phyloP scores from a whole-genome alignment of 345 rosid genomes.

The Melaleuca quinquenervia region DNA sequence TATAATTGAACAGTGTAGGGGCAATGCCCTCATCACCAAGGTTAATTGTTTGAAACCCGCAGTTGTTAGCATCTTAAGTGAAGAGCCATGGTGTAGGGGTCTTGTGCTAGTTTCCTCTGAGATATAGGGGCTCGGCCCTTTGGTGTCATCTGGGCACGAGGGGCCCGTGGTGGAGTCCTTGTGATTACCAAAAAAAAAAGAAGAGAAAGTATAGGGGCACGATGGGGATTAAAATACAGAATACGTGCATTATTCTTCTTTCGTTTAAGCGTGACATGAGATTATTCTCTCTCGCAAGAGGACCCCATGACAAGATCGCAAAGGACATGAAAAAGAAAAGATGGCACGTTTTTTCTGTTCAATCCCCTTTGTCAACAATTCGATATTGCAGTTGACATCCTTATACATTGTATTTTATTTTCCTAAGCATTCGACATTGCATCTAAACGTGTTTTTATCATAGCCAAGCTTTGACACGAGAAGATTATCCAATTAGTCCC shows the following conservation, averaged over 20 bases:
- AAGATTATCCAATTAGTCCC: neutral
- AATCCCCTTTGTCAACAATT: neutral
- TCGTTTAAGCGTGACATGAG: neutral
- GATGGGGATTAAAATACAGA: neutral
- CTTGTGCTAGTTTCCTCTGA: too few species aligned
- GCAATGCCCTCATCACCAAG: too few species aligned
- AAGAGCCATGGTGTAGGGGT: too few species aligned
- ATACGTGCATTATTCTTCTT: neutral
- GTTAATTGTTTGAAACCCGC: too few species aligned
- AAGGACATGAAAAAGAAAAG: neutral
- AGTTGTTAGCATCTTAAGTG: too few species aligned
- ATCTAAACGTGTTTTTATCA: neutral
- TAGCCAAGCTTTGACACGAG: neutral
- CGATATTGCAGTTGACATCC: neutral
- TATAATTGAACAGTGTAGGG: neutral
- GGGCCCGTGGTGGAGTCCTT: too few species aligned
- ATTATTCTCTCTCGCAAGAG: neutral
- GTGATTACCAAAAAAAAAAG: too few species aligned
- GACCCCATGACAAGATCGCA: neutral
- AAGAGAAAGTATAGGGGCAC: too few species aligned
- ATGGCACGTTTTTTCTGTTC: neutral
- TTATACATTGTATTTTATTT: neutral
- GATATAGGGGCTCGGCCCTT: too few species aligned
- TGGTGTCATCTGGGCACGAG: too few species aligned
- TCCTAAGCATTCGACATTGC: neutral